These are phyloP conservation scores for Pseudozyma thailandica DNA, from an alignment of 1,284 basidiomycete genomes.

Conservation along the genomic window DNA sequence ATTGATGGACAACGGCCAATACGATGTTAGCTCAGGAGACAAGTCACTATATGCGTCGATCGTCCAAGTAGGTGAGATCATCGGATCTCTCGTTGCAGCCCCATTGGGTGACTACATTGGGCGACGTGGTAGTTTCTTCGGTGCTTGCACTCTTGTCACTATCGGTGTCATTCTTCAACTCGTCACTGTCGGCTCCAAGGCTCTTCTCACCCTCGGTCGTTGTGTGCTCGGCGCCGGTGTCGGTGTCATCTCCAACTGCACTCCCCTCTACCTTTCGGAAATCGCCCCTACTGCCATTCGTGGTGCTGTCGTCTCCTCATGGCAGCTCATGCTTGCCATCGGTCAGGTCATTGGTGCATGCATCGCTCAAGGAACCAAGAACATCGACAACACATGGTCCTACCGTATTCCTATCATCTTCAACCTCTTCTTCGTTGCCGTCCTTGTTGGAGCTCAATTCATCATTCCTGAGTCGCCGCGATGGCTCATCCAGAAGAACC, in stretches of 20 bases:
- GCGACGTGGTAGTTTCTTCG: constrained; percentile 68
- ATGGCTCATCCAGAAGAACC: constrained; percentile 69
- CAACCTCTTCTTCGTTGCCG: constrained; percentile 69
- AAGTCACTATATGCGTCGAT: constrained; percentile 68
- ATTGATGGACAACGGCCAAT: constrained; percentile 39
- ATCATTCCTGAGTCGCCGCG: constrained; percentile 69
- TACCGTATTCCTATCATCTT: constrained; percentile 69
- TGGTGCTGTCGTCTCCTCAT: constrained; percentile 69
- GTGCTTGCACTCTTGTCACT: constrained; percentile 66
- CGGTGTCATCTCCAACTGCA: constrained; percentile 69
- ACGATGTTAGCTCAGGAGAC: constrained; percentile 56
- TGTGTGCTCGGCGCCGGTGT: constrained; percentile 70
- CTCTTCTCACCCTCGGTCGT: constrained; percentile 69
- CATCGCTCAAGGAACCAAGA: constrained; percentile 68
- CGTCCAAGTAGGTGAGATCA: constrained; percentile 70
- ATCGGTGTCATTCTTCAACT: constrained; percentile 70
- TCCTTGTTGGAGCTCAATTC: constrained; percentile 65
- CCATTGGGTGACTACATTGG: constrained; percentile 69
- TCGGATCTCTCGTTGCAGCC: constrained; percentile 69
- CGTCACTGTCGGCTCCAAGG: constrained; percentile 64
- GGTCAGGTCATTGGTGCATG: constrained; percentile 70
- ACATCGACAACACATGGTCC: constrained; percentile 49
- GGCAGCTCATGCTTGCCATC: constrained; percentile 71
- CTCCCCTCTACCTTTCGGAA: constrained; percentile 70
- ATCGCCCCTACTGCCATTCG: constrained; percentile 70